Conservation (phyloP, 768 basidiomycete genomes). For the Pleurotus citrinopileatus region DNA sequence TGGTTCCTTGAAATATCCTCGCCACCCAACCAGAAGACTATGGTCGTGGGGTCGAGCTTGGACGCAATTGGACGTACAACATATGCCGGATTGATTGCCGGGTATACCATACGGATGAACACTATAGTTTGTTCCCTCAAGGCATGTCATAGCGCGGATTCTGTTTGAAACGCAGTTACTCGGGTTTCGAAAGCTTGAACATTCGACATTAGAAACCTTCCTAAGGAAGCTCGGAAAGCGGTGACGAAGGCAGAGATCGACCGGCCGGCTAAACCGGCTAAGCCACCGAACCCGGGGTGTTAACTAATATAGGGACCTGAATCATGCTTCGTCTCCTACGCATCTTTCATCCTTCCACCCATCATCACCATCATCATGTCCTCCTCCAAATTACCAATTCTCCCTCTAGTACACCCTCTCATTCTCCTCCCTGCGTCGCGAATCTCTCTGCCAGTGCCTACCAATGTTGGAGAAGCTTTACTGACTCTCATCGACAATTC, state of each 20-base stretch:
- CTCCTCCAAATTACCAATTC: conserved; percentile 57
- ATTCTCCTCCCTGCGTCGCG: conserved; percentile 74
- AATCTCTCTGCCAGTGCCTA: conserved; percentile 64
- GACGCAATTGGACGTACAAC: no score
- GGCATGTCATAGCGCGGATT: no score
- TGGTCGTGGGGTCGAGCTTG: no score
- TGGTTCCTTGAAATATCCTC: no score
- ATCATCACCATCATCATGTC: conserved; percentile 26
- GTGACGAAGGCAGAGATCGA: neutral
- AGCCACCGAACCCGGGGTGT: conserved; percentile 9
- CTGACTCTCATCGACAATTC: conserved; percentile 67
- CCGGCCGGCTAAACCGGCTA: conserved; percentile 1
- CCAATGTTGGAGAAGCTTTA: conserved; percentile 59
- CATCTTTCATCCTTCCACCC: conserved; percentile 1
- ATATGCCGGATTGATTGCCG: neutral
- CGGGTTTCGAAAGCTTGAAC: neutral
- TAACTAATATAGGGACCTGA: conserved; percentile 5
- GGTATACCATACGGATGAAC: neutral
- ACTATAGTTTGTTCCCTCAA: no score
- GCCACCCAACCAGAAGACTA: no score
- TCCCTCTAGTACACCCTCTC: conserved; percentile 68
- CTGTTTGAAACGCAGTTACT: neutral
- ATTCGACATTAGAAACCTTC: no score
- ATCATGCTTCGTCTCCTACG: neutral
- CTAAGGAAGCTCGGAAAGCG: no score